These are phyloP conservation scores for Teratosphaeria gauchensis DNA, from an alignment of 2,329 filamentous ascomycete species.

Conservation along the genomic window DNA sequence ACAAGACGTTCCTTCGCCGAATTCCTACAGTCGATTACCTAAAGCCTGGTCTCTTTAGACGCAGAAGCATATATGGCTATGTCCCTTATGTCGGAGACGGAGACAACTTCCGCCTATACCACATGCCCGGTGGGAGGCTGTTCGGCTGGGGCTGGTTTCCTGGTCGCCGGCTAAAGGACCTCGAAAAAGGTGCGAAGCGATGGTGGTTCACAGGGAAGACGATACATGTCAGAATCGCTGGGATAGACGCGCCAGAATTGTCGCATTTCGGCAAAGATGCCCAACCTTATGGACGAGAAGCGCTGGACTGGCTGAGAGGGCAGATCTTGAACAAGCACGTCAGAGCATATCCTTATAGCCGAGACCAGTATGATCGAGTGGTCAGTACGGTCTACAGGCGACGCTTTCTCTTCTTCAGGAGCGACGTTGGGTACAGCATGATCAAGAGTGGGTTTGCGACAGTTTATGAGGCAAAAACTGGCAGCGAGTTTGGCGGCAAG, in stretches of 20 bases:
- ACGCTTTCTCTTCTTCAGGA: conserved; percentile 45
- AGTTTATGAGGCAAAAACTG: conserved; percentile 85
- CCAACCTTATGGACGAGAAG: conserved; percentile 76
- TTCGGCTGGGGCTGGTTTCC: conserved; percentile 65
- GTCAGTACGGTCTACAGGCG: conserved; percentile 65
- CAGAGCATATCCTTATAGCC: conserved; percentile 69
- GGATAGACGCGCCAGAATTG: conserved; percentile 84
- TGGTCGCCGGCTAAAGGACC: conserved; percentile 5
- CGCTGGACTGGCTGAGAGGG: conserved; percentile 65
- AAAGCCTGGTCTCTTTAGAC: conserved; percentile 63
- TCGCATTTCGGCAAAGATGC: conserved; percentile 84
- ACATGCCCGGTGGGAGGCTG: conserved; percentile 82
- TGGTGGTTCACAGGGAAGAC: conserved; percentile 31
- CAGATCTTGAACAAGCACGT: conserved; percentile 66
- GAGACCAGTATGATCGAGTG: conserved; percentile 86
- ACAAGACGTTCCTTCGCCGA: conserved; percentile 65
- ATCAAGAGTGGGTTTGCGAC: conserved; percentile 74
- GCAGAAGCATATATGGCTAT: conserved; percentile 66
- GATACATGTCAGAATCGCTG: conserved; percentile 83
- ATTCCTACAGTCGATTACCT: conserved; percentile 72
- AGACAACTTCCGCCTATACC: conserved; percentile 88
- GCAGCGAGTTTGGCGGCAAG: conserved; percentile 71
- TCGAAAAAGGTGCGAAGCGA: conserved; percentile 2
- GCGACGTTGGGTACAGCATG: conserved; percentile 86
- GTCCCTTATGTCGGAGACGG: conserved; percentile 95